These are phyloP conservation scores for Platismatia glauca DNA, from an alignment of 495 filamentous ascomycete genomes.

Conservation along the genomic window DNA sequence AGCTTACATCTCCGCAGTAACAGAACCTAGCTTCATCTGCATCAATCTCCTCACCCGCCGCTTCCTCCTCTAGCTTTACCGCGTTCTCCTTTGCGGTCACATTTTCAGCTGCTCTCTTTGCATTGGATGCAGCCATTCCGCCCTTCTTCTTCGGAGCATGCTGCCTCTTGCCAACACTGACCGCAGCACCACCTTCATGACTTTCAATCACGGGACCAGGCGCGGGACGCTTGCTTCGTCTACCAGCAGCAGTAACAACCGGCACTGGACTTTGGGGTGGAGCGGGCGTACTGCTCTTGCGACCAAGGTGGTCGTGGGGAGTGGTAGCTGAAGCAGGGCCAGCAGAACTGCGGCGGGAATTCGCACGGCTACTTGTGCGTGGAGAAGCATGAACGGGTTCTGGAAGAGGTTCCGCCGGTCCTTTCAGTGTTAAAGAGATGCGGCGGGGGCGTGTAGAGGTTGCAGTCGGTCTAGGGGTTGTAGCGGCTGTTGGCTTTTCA, in stretches of 20 bases:
- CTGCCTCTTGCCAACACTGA: slow-evolving; percentile 71
- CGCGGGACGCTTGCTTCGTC: slow-evolving; percentile 60
- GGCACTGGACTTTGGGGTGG: slow-evolving; percentile 43
- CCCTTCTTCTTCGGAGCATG: slow-evolving; percentile 59
- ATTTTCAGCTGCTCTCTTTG: slow-evolving; percentile 32
- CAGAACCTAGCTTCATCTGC: slow-evolving; percentile 85
- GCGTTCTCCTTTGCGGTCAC: slow-evolving; percentile 29
- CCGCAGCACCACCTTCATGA: slow-evolving; percentile 61
- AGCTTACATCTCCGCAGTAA: slow-evolving; percentile 83
- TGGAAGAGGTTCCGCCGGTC: slow-evolving; percentile 21
- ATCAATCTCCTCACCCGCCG: slow-evolving; percentile 71
- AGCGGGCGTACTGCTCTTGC: slow-evolving; percentile 43
- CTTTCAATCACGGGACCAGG: slow-evolving; percentile 64
- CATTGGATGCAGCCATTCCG: slow-evolving; percentile 12
- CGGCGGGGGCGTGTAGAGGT: slow-evolving; percentile 25
- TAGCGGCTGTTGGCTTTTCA: slow-evolving; percentile 17
- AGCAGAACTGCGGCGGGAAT: slow-evolving; percentile 39
- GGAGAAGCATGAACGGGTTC: slow-evolving; percentile 12
- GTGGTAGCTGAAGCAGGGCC: slow-evolving; percentile 29
- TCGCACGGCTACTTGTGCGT: slow-evolving; percentile 29
- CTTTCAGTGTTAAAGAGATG: slow-evolving; percentile 24
- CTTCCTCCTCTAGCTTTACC: slow-evolving; percentile 47
- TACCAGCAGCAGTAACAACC: slow-evolving; percentile 38
- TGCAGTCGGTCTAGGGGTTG: slow-evolving; percentile 15
- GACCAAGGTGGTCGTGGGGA: slow-evolving; percentile 34